Evolutionary conservation across 129 eudicot species (phyloP).

Genomic region (carrot (Daucus carota)): DNA sequence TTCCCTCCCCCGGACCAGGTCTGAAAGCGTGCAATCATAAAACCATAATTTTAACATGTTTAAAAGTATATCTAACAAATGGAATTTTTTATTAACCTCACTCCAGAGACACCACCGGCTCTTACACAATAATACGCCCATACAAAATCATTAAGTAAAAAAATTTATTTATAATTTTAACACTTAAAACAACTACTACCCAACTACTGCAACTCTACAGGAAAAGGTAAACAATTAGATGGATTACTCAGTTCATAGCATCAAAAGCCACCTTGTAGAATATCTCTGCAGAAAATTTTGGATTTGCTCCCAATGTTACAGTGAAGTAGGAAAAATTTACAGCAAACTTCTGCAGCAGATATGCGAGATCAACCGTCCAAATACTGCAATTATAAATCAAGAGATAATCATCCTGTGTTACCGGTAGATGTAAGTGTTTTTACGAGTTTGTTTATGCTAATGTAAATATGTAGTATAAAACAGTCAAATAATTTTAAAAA

Average conservation of each 20-base stretch:
- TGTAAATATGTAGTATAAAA: not conserved
- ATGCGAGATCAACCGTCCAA: conserved; percentile 99
- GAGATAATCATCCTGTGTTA: not conserved
- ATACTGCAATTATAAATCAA: conserved; percentile 51
- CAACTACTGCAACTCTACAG: not conserved
- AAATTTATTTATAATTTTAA: not conserved
- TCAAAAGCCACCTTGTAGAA: conserved; percentile 67
- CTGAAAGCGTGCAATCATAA: not conserved
- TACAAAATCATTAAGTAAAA: not conserved
- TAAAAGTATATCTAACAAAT: not conserved
- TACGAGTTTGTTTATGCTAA: not conserved
- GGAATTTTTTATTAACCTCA: not conserved
- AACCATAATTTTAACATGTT: not conserved
- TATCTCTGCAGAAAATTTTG: conserved; percentile 76
- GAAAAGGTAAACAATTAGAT: not conserved
- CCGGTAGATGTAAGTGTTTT: not conserved
- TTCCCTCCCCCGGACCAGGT: too few relatives aligned
- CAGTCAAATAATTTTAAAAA: not conserved
- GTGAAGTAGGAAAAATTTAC: conserved; percentile 81
- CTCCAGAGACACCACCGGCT: not conserved
- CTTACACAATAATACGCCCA: not conserved
- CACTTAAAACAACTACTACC: not conserved
- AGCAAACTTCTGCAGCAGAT: conserved; percentile 74
- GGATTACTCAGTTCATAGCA: not conserved
- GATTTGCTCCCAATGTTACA: conserved; percentile 92